A percentile compares a stretch with the other conserved stretches of the same genome.
Evolutionary conservation across 768 basidiomycete species (phyloP).

Genomic region (Psilocybe subaeruginosa): DNA sequence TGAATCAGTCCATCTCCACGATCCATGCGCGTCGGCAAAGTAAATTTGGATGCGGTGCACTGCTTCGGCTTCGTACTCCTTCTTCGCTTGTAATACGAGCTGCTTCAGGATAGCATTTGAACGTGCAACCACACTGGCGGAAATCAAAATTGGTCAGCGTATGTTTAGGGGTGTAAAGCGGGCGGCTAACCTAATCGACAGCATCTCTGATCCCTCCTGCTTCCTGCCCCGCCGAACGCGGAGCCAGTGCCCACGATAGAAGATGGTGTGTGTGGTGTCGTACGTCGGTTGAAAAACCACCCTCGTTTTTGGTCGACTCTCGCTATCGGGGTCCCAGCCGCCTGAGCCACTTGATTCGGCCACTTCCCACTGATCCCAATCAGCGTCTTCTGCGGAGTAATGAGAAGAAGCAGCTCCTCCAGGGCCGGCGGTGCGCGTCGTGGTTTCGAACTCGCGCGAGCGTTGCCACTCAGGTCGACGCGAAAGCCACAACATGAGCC

Average conservation of each 20-base stretch:
- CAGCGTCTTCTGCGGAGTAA: conserved; percentile 47
- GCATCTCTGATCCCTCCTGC: conserved; percentile 68
- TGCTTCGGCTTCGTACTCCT: conserved; percentile 85
- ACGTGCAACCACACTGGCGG: conserved; percentile 75
- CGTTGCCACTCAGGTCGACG: conserved; percentile 87
- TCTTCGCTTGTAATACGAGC: conserved; percentile 88
- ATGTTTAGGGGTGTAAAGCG: not conserved
- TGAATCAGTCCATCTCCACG: conserved; percentile 88
- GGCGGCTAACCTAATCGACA: conserved; percentile 67
- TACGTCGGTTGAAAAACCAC: conserved; percentile 89
- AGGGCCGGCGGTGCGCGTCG: conserved; percentile 71
- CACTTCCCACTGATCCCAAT: conserved; percentile 36
- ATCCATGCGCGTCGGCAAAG: conserved; percentile 86
- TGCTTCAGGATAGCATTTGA: conserved; percentile 85
- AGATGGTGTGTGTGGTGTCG: conserved; percentile 89
- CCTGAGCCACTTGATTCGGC: conserved; percentile 15
- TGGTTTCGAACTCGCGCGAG: conserved; percentile 88
- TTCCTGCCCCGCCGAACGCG: conserved; percentile 73
- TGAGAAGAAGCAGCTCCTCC: conserved; percentile 43
- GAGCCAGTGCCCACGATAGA: conserved; percentile 84
- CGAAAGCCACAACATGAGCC: conserved; percentile 90
- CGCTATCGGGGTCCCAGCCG: conserved; percentile 36
- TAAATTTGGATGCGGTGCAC: conserved; percentile 89
- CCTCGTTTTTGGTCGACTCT: conserved; percentile 63
- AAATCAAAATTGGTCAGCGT: not conserved